Percentiles rank a stretch among this genome's conserved stretches.
Evolutionary conservation across 805 yeast genomes (phyloP).

Genomic region (Saitoella complicata): DNA sequence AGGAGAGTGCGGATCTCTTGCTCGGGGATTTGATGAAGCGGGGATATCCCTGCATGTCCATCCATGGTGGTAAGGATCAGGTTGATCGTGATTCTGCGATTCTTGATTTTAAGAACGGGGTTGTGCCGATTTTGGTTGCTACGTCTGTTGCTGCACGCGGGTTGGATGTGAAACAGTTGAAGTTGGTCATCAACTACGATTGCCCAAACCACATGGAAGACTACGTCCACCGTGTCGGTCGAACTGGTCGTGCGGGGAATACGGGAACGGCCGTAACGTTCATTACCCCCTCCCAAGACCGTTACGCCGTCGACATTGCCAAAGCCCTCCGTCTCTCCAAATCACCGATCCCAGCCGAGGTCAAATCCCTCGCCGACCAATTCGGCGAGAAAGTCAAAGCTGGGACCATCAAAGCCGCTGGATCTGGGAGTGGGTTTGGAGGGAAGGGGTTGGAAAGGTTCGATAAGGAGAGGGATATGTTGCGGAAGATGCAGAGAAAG

Average conservation of each 20-base stretch:
- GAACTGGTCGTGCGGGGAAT: slow-evolving; percentile 87
- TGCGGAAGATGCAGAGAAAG: slow-evolving; percentile 33
- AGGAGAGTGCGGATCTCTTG: slow-evolving; percentile 66
- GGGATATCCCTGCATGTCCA: slow-evolving; percentile 44
- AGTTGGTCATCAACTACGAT: slow-evolving; percentile 66
- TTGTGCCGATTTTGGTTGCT: slow-evolving; percentile 52
- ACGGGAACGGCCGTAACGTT: slow-evolving; percentile 65
- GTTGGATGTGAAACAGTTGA: slow-evolving; percentile 73
- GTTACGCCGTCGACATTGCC: slow-evolving; percentile 51
- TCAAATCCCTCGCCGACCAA: slow-evolving; percentile 33
- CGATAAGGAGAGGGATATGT: slow-evolving; percentile 41
- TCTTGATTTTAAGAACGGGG: slow-evolving; percentile 47
- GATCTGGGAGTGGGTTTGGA: slow-evolving; percentile 56
- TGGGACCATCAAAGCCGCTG: slow-evolving; percentile 43
- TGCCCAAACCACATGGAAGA: slow-evolving; percentile 84
- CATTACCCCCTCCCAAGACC: slow-evolving; percentile 42
- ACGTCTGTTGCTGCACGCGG: slow-evolving; percentile 95
- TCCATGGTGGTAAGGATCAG: slow-evolving; percentile 90
- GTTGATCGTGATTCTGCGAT: slow-evolving; percentile 64
- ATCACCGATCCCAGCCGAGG: slow-evolving; percentile 34
- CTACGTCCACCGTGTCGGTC: slow-evolving; percentile 87
- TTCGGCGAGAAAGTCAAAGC: slow-evolving; percentile 46
- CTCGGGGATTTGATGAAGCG: slow-evolving; percentile 34
- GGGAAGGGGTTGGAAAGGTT: slow-evolving; percentile 79
- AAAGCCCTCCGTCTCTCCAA: slow-evolving; percentile 49